These are phyloP conservation scores for Saksenaea oblongispora DNA, from an alignment of 371 early-diverging fungal genomes.

Conservation along the genomic window DNA sequence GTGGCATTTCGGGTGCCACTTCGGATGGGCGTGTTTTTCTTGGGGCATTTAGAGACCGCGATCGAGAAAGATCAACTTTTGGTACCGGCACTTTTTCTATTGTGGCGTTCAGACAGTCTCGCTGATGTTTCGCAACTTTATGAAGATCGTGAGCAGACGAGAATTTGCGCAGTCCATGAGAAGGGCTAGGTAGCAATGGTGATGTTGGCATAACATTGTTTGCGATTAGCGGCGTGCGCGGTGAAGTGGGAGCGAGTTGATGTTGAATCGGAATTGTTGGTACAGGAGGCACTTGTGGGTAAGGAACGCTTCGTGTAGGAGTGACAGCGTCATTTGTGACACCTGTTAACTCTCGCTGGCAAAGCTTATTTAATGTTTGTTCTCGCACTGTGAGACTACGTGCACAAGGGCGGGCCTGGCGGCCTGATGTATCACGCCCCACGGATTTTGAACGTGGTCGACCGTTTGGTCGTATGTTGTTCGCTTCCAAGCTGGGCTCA, in stretches of 20 bases:
- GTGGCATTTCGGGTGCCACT: background rate
- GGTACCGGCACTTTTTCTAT: background rate
- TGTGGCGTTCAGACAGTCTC: background rate
- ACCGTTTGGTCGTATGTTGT: background rate
- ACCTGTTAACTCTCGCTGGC: conserved; percentile 1
- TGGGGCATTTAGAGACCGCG: background rate
- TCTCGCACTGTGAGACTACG: conserved; percentile 10
- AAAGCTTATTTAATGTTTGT: conserved; percentile 10
- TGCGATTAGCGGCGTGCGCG: background rate
- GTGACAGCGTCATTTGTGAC: background rate
- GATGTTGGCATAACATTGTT: background rate
- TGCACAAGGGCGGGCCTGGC: background rate
- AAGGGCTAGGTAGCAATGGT: background rate
- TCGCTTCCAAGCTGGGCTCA: background rate
- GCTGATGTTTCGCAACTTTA: background rate
- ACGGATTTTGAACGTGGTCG: conserved; percentile 1
- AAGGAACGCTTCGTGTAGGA: background rate
- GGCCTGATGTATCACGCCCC: background rate
- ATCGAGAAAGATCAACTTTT: background rate
- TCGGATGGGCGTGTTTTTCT: background rate
- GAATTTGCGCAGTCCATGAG: background rate
- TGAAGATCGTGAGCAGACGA: conserved; percentile 11
- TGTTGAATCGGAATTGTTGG: background rate
- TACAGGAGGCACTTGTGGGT: background rate
- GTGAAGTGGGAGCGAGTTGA: background rate